Base-by-base conservation (phyloP, 179 eudicot species). In the Gypsophila paniculata region DNA sequence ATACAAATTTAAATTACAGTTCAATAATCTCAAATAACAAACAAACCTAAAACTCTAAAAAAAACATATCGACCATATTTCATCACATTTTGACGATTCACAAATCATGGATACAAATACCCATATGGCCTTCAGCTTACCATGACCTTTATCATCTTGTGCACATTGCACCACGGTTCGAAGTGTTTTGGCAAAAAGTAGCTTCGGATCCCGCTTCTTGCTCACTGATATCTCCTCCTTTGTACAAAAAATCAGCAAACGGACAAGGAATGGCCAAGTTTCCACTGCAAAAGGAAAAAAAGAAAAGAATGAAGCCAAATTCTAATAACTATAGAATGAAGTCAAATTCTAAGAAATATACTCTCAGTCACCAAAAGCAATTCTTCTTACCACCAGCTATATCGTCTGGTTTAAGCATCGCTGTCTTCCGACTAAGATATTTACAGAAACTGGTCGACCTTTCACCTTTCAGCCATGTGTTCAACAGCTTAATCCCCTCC, bases 401-500 rank as follows among this genome's bases (percentile, higher is more conserved):
- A 72, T 85, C 86, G n/a, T 86, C 70, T 6, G 85, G 89, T 68
- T 83, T 82, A 52, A 91, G 88, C 86, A 55, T 58, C 6, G 91
- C 86, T 29, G 97, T 88, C 46, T 84, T 79, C 32, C 84, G 85
- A 15, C 88, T 79, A 17, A 93, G 58, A 72, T 81, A 91, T 82
- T 75, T 86, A 84, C 96, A 89, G 77, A 93, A 88, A 69, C 65
- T 77, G 11, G 78, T 65, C 22, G 93, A 89, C 54, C 90, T 77
- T 78, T 93, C 93, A n/a, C 97, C 98, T 82, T 86, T 89, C 38
- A 91, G 77, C 99, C 97, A 91, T 39, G 94, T 86, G 73, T 80
- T 89, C 80, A 94, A 77, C 84, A 94, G 67, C 72, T 88, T 89
- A 68, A 94, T 82, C 78, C 99, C 99, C 68, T 94, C 99, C 99